Percentiles rank a stretch among this genome's conserved stretches.
These are phyloP conservation scores for Calonectria pseudoturangicola DNA, from an alignment of 2,329 filamentous ascomycete genomes.

Conservation along the genomic window DNA sequence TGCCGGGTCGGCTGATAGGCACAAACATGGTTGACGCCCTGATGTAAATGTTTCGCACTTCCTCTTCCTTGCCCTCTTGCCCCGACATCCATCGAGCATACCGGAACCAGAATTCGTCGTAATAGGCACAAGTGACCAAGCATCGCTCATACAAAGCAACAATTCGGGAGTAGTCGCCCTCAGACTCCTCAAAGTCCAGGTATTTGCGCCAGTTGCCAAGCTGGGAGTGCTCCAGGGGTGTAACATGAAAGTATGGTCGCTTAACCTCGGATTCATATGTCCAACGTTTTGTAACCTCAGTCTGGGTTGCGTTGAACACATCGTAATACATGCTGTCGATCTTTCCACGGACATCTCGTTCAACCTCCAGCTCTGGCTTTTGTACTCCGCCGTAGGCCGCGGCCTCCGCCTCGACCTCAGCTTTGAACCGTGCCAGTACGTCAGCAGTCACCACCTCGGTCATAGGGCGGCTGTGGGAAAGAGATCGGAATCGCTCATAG, in stretches of 20 bases:
- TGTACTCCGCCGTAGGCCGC: constrained; percentile 69
- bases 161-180: constrained; percentile 84
- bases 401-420: constrained; percentile 82
- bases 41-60: constrained; percentile 93
- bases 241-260: constrained; percentile 97
- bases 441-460: constrained; percentile 82
- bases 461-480: constrained; percentile 84
- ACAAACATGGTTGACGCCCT: constrained; percentile 90
- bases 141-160: constrained; percentile 95
- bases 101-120: constrained; percentile 99
- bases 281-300: constrained; percentile 94
- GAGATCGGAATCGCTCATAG: constrained; percentile 90
- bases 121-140: constrained; percentile 92
- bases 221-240: constrained; percentile 90
- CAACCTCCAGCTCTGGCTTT: constrained; percentile 85
- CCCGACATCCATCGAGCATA: constrained; percentile 95
- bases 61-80: constrained; percentile 88
- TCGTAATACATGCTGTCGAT: constrained; percentile 89
- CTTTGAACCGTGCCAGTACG: constrained; percentile 79
- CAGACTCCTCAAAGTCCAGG: constrained; percentile 93
- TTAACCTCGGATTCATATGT: constrained; percentile 96
- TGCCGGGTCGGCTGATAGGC: constrained; percentile 87
- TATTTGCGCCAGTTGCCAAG: constrained; percentile 96
- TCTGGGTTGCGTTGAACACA: constrained; percentile 86
- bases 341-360: constrained; percentile 86